Evolutionary conservation across 768 basidiomycete genomes (phyloP), one percentile per base, ranked within the genome.

Genomic region (Suillus placidus): DNA sequence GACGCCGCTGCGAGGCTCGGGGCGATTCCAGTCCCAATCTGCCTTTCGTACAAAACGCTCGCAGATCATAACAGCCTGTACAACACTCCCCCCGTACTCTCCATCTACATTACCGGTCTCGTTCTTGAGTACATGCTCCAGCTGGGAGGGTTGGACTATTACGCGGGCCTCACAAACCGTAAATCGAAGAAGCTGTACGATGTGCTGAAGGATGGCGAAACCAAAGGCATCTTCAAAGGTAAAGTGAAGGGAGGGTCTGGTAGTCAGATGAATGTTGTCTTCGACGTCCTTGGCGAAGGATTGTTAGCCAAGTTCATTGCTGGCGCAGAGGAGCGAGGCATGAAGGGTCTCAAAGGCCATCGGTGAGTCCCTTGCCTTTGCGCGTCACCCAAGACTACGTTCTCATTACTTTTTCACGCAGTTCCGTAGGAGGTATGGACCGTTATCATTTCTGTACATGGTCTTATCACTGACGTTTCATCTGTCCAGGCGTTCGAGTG

Each of bases 251-350:
- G 84, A 64, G 90, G 87, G 6, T 87, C 89, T 57, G 85, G 91
- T 66, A 98, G 96, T 77, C 92, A 92, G 88, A 99, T 99, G 97
- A 99, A 99, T 75, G 83, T 94, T 18, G 92, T 94, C 0, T 99
- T 98, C 77, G 85, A 87, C 62, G 80, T 96, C 14, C 68, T 87
- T 14, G 91, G 88, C 0, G 89, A 92, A n/a, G 90, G 84, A 1
- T 83, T 82, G 23, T 83, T 97, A 76, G 85, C 86, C 71, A 78
- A 80, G 70, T 99, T 98, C 76, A 74, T 99, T 69, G 82, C 84
- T 23, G 94, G 91, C 12, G 96, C 96, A 0, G 91, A 94, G 72
- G 82, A 81, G 70, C 81, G 77, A 64, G 93, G 92, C 0, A 88
- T 99, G 85, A 89, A 88, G 71, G 92, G 92, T 40, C 79, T 97